A percentile compares a stretch with the other conserved stretches of the same genome.
These are phyloP conservation scores for Lactuca saligna DNA, from an alignment of 129 eudicot genomes.

Conservation along the genomic window DNA sequence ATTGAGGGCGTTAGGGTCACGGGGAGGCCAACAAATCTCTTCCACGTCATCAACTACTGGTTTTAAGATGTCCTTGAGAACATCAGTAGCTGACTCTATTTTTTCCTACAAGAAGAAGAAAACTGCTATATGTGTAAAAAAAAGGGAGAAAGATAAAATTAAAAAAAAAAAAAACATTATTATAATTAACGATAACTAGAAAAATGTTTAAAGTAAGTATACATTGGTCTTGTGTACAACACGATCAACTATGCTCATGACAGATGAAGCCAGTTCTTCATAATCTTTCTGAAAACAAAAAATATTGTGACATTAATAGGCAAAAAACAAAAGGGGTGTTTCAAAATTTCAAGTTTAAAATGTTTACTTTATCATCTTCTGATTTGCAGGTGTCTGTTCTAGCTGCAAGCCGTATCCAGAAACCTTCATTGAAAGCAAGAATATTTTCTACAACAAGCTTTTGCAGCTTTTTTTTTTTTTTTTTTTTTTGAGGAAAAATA, in stretches of 20 bases:
- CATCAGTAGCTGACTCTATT: conserved; percentile 87
- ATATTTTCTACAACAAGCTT: conserved; percentile 86
- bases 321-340: neutral
- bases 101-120: conserved; percentile 65
- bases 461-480: conserved; percentile 56
- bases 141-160: neutral
- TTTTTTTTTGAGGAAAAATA: conserved; percentile 31
- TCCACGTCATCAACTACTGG: conserved; percentile 69
- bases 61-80: conserved; percentile 75
- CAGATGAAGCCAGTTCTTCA: conserved; percentile 75
- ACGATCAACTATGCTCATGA: conserved; percentile 86
- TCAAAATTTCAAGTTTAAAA: conserved; percentile 24
- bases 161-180: neutral
- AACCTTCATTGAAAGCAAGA: conserved; percentile 86
- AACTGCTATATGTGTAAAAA: conserved; percentile 29
- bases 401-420: conserved; percentile 98
- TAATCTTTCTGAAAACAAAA: conserved; percentile 73
- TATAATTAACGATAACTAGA: neutral
- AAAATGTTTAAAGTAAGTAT: conserved; percentile 33
- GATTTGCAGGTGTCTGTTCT: conserved; percentile 94
- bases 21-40: conserved; percentile 91
- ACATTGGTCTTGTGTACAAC: conserved; percentile 89
- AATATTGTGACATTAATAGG: conserved; percentile 7
- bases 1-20: conserved; percentile 67
- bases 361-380: conserved; percentile 77